phyloP scores from a whole-genome alignment of 352 stramenopile genomes.

The Phytophthora hybrid region DNA sequence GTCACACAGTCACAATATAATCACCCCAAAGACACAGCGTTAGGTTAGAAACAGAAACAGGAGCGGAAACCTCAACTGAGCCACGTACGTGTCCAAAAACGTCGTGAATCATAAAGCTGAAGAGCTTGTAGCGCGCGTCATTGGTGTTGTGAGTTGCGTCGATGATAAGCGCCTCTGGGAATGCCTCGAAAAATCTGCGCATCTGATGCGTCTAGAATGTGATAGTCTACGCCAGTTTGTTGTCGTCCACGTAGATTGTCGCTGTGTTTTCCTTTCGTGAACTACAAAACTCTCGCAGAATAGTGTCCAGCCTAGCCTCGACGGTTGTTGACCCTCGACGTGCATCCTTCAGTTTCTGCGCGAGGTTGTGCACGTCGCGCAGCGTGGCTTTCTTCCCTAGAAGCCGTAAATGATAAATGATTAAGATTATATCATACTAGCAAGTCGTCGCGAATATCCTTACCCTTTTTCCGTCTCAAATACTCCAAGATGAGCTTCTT shows the following conservation, averaged over 20 bases:
- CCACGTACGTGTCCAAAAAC: no score
- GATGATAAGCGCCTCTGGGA: constrained; percentile 5
- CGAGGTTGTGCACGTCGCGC: constrained; percentile 8
- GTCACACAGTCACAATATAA: no score
- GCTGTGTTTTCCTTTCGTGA: constrained; percentile 3
- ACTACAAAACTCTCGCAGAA: not conserved
- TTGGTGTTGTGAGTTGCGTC: constrained; percentile 5
- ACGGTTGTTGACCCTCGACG: constrained; percentile 4
- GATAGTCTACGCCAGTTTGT: constrained; percentile 6
- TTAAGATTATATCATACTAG: not conserved
- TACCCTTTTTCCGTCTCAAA: not conserved
- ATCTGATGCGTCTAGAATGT: constrained; percentile 14
- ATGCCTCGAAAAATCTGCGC: constrained; percentile 9
- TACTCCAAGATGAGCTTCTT: not conserved
- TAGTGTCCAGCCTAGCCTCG: not conserved
- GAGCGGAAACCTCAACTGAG: no score
- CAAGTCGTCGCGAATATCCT: no score
- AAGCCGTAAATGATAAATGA: not conserved
- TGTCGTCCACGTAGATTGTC: constrained; percentile 8
- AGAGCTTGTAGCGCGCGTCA: not conserved
- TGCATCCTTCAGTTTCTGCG: not conserved
- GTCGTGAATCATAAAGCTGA: no score
- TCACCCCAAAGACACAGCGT: no score
- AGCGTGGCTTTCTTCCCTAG: constrained; percentile 7
- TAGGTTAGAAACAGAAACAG: no score